These are phyloP conservation scores for Globisporangium camurandrum DNA, from an alignment of 352 stramenopile species.

Conservation along the genomic window DNA sequence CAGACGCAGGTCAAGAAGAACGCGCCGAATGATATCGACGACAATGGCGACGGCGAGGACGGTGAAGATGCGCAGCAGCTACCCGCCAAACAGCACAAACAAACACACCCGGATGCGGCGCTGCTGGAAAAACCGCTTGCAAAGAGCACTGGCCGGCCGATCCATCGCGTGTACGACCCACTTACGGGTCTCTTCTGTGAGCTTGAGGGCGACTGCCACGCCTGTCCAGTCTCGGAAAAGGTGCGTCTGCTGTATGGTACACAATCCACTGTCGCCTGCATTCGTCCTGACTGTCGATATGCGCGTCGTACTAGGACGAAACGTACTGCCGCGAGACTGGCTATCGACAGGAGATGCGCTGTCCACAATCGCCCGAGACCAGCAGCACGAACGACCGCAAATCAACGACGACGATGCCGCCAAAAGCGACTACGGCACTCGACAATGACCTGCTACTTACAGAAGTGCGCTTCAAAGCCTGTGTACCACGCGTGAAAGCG, in stretches of 20 bases:
- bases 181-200: constrained; percentile 51
- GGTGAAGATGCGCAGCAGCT: background rate
- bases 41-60: background rate
- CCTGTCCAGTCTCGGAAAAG: constrained; percentile 49
- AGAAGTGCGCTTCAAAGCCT: constrained; percentile 50
- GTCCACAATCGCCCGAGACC: constrained; percentile 17
- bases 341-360: constrained; percentile 62
- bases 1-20: background rate
- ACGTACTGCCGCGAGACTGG: constrained; percentile 58
- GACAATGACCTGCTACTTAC: background rate
- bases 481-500: constrained; percentile 28
- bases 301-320: constrained; percentile 24
- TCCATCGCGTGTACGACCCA: constrained; percentile 58
- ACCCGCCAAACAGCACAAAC: constrained; percentile 7
- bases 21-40: background rate
- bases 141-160: constrained; percentile 16
- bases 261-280: no score
- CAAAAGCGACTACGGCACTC: background rate
- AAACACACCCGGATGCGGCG: background rate
- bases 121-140: constrained; percentile 12
- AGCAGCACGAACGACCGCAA: constrained; percentile 9
- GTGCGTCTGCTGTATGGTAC: background rate
- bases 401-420: background rate
- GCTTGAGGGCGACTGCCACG: constrained; percentile 39
- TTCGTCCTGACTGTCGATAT: background rate